Evolutionary conservation across 441 rosid species (phyloP), one percentile per base, ranked within the genome.

Genomic region (Biscutella laevigata): DNA sequence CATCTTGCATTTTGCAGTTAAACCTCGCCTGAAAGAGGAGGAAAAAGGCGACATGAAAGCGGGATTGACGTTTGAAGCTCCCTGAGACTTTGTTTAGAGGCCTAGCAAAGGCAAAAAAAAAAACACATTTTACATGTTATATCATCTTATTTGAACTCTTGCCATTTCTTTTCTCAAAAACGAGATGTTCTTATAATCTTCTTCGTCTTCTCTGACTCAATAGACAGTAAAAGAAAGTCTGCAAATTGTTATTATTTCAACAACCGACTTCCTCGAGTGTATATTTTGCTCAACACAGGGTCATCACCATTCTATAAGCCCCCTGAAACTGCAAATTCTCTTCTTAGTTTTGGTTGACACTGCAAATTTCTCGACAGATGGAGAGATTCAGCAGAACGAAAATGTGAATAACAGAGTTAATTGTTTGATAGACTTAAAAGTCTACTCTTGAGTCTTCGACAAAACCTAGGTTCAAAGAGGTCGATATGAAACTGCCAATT

Each of bases 81-180:
- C 61, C 61, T 30, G 57, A 53, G 70, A 53, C 32, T 42, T 43
- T 33, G 29, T 66, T 12, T 33, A 8, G 61, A 59, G 44, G 59
- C 64, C 64, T 44, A 59, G 51, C 61, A 59, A 59, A 53, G 50
- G 61, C 60, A n/a, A 27, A 24, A 26, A 52, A 1, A 46, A 19
- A 51, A 16, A 28, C 13, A 58, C 62, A 66, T 11, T 53, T 58
- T 59, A 59, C 66, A 30, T 59, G 66, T 59, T 66, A 52, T 59
- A 52, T 66, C 49, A 37, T 30, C 66, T 38, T 59, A 66, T 59
- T 59, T 53, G 51, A 57, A 66, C 61, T 8, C 51, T 45, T 53
- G 49, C 28, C 59, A 15, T 66, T 59, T 66, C 24, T 59, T 59
- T 59, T 53, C 30, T 45, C n/a, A 51, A 42, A 50, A 43, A 20